Conservation (phyloP, 768 basidiomycete species). For the Mycena rebaudengoi region DNA sequence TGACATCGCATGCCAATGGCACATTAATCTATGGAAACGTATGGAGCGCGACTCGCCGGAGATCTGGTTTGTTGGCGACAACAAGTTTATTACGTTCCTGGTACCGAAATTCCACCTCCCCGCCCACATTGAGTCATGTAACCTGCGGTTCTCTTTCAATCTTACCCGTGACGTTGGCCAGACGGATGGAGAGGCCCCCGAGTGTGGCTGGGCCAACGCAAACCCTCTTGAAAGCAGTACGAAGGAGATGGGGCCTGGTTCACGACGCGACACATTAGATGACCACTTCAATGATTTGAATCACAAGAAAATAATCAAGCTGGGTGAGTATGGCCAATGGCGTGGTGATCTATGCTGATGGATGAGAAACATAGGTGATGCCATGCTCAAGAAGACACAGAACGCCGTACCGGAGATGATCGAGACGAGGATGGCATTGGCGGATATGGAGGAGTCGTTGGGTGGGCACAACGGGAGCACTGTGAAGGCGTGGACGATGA, state of each 20-base stretch:
- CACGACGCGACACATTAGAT: background rate
- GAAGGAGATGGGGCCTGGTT: constrained; percentile 43
- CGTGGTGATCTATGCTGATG: background rate
- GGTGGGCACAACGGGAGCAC: background rate
- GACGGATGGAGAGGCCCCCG: constrained; percentile 38
- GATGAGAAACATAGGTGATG: too few relatives aligned
- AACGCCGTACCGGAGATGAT: background rate
- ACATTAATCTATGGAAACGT: constrained; percentile 19
- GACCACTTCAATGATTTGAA: constrained; percentile 1
- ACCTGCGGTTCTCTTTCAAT: too few relatives aligned
- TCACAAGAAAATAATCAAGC: background rate
- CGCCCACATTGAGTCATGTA: too few relatives aligned
- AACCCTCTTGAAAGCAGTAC: constrained; percentile 43
- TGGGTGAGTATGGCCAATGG: background rate
- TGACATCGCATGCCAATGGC: too few relatives aligned
- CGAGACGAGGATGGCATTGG: background rate
- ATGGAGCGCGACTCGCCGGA: constrained; percentile 14
- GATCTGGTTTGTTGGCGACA: background rate
- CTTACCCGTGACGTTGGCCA: too few relatives aligned
- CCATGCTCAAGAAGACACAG: background rate
- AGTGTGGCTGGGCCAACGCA: constrained; percentile 39
- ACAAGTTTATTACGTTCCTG: too few relatives aligned
- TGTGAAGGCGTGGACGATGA: constrained; percentile 2
- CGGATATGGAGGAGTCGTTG: background rate
- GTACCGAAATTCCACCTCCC: too few relatives aligned